Percentiles rank a stretch among this genome's conserved stretches.
Evolutionary conservation across 495 filamentous ascomycete genomes (phyloP).

Genomic region (Aspergillus bridgeri): DNA sequence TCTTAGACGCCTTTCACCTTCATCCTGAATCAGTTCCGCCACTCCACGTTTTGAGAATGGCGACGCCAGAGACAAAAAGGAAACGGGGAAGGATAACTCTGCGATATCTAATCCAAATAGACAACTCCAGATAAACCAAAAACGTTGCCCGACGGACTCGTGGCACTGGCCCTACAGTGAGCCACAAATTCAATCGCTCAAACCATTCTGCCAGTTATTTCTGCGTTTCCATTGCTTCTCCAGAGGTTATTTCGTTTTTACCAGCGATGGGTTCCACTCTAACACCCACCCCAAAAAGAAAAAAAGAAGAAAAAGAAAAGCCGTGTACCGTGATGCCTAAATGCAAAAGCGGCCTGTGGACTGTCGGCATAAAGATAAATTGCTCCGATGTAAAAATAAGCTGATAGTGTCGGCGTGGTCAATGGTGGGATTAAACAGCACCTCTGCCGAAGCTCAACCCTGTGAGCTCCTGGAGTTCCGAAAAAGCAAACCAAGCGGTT

Average conservation of each 20-base stretch:
- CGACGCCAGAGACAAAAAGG: neutral
- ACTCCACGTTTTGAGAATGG: neutral
- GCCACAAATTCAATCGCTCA: neutral
- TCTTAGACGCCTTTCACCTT: neutral
- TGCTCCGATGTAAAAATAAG: neutral
- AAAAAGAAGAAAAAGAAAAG: neutral
- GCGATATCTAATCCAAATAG: neutral
- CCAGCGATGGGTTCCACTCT: conserved; percentile 21
- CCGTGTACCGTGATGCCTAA: neutral
- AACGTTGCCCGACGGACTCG: neutral
- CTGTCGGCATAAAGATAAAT: neutral
- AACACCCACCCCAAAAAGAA: conserved; percentile 7
- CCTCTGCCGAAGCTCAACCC: neutral
- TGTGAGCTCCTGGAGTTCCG: neutral
- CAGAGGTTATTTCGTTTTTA: conserved; percentile 12
- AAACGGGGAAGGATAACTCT: neutral
- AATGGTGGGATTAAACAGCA: neutral
- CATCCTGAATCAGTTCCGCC: neutral
- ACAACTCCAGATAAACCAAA: neutral
- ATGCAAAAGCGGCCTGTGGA: neutral
- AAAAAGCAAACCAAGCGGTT: neutral
- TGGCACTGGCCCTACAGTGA: neutral
- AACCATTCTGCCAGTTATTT: neutral
- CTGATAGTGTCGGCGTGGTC: neutral
- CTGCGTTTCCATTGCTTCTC: neutral